Base-by-base conservation (phyloP, 257 asterid species). In the Coffea canephora region DNA sequence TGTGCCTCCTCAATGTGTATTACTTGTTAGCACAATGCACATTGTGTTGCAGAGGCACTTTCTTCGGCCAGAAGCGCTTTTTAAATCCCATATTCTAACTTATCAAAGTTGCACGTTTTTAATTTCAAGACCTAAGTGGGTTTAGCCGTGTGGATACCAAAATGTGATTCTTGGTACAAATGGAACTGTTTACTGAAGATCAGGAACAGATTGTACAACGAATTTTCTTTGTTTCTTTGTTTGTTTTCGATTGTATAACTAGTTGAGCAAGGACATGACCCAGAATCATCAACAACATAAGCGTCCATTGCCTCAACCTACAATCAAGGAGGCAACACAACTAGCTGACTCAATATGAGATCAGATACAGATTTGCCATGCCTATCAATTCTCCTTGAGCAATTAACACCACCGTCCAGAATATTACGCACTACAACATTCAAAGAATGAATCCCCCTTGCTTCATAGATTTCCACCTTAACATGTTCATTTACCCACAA, bases 381-480 rank as follows among this genome's bases (percentile, higher is more conserved):
- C 84, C 98, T 90, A 65, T 94, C 99, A 59, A 96, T 94, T 77
- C 97, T 89, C 75, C 97, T 87, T 19, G 99, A 96, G 88, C 98
- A 92, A 84, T 96, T 96, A 27, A 96, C 99, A 54, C 98, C 99
- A 15, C 98, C 98, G 82, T 96, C 98, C 78, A 96, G 85, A 76
- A 96, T 88, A 83, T 91, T 87, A 19, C 97, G 91, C 39, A 96
- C 97, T 36, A 94, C 94, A 34, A 96, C 86, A 68, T 96, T 96
- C 73, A 96, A 78, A 66, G 97, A 90, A 80, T 73, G 86, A 73
- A 96, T 89, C 69, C 99, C 99, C 73, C 86, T 90, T 18, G 81
- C 97, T 83, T 91, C 97, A 74, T 96, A 96, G 46, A 96, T 91
- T 90, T 96, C 98, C 79, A 96, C 96, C 81, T 70, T 67, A 64